Percentiles rank a stretch among this genome's conserved stretches.
Conservation (phyloP, 1,284 basidiomycete genomes). For the Ceratobasidium sp. region DNA sequence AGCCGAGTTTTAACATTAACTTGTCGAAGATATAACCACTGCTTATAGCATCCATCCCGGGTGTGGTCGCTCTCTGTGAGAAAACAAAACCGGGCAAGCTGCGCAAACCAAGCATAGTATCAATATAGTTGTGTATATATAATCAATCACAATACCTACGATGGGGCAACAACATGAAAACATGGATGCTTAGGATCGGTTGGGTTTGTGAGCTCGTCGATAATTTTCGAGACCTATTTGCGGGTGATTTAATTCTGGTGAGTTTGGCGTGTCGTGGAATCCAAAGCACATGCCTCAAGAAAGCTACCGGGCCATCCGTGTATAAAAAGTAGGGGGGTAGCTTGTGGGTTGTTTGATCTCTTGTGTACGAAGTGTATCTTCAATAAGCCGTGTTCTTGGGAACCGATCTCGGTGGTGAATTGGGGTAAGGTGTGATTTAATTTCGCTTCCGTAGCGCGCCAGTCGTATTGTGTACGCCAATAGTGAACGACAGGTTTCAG, state of each 20-base stretch:
- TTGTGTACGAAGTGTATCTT: slow-evolving; percentile 47
- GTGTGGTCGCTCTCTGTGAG: slow-evolving; percentile 46
- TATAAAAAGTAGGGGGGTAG: slow-evolving; percentile 46
- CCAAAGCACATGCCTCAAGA: slow-evolving; percentile 39
- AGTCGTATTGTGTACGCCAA: slow-evolving; percentile 47
- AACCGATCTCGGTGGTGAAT: slow-evolving; percentile 44
- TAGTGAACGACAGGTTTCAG: slow-evolving; percentile 46
- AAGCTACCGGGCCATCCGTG: slow-evolving; percentile 49
- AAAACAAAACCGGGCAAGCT: slow-evolving; percentile 50
- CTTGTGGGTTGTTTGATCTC: slow-evolving; percentile 37
- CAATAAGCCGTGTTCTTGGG: slow-evolving; percentile 29
- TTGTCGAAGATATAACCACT: slow-evolving; percentile 49
- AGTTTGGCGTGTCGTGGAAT: no score
- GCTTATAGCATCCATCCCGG: slow-evolving; percentile 48
- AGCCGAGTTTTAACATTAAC: slow-evolving; percentile 50
- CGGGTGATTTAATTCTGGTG: neutral
- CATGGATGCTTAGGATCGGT: slow-evolving; percentile 49
- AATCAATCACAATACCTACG: slow-evolving; percentile 38
- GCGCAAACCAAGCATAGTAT: neutral
- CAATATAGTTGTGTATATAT: neutral
- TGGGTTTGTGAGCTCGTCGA: slow-evolving; percentile 48
- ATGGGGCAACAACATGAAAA: slow-evolving; percentile 50
- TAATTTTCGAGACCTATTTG: slow-evolving; percentile 49
- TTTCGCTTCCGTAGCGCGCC: slow-evolving; percentile 45
- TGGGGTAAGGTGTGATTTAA: slow-evolving; percentile 47